Base-by-base conservation (phyloP, 371 early-diverging fungal genomes). In the Apophysomyces trapeziformis region DNA sequence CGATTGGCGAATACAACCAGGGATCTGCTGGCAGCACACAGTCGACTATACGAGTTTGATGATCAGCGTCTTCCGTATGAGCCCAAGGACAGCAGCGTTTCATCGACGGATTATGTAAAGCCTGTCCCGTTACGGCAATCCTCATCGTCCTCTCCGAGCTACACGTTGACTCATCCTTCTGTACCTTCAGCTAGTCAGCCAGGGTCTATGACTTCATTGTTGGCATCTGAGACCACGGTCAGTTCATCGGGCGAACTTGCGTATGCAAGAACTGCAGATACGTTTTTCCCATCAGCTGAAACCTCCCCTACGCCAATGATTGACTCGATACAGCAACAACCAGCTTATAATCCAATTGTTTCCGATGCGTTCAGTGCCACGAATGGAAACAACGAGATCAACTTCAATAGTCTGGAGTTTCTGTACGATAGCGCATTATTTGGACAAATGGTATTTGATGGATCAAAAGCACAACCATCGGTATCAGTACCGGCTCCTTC, bases 401-500 rank as follows among this genome's bases (percentile, higher is more conserved):
- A 81, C 58, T 81, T 76, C 45, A 81, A 78, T 44, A 81, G 82
- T 43, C 68, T 68, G 21, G 78, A 74, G 35, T 81, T 78, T 38
- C 63, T 81, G 9, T 73, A 76, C 45, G 82, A 81, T 43, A 72
- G 74, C 14, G 73, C 73, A 0, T 60, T 81, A 9, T 81, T 81
- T 65, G 82, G 82, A n/a, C 82, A 82, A 61, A 76, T 79, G 18
- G 72, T 82, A 54, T 74, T 82, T 50, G 79, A 82, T 68, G 78
- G 46, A 26, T 46, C 64, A 16, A 69, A 39, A 39, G 50, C 38
- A 35, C 59, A 59, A 9, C 59, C 60, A 12, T 54, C 68, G 3
- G 41, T 61, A 18, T 21, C 54, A 26, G 21, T 50, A 7, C 9
- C 54, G 21, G 21, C 9, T 21, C 9, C 7, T 5, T 18, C 54